phyloP scores from a whole-genome alignment of 768 basidiomycete genomes.

The Strobilomyces confusus region DNA sequence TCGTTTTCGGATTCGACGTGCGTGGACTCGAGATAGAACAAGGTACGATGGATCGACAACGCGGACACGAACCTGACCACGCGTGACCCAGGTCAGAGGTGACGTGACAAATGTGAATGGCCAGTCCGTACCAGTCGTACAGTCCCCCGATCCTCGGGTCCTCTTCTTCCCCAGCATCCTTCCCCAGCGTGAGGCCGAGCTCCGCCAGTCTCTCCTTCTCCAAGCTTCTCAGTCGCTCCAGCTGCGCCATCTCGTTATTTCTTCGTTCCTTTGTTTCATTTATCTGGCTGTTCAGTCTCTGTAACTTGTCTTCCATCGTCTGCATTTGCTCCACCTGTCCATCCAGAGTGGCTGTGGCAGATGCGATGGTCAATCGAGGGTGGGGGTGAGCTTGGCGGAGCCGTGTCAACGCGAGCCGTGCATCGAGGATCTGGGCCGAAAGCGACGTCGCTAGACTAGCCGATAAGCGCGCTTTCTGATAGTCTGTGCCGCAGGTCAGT shows the following conservation, averaged over 20 bases:
- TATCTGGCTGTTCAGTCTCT: conserved; percentile 46
- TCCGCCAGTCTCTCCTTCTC: conserved; percentile 62
- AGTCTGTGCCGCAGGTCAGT: conserved; percentile 41
- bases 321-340: conserved; percentile 81
- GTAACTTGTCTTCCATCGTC: conserved; percentile 61
- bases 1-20: conserved; percentile 71
- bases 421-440: conserved; percentile 76
- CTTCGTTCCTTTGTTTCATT: conserved; percentile 55
- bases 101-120: not conserved
- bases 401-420: conserved; percentile 73
- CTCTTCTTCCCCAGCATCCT: conserved; percentile 51
- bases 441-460: conserved; percentile 55
- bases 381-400: conserved; percentile 78
- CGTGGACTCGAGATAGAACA: conserved; percentile 57
- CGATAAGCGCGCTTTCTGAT: conserved; percentile 48
- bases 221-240: conserved; percentile 57
- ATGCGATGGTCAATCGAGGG: conserved; percentile 71
- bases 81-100: not conserved
- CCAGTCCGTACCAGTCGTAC: conserved; percentile 59
- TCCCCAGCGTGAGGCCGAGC: conserved; percentile 47
- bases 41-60: conserved; percentile 57
- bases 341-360: conserved; percentile 70
- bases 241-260: conserved; percentile 44
- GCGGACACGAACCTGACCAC: conserved; percentile 66
- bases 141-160: conserved; percentile 61